Evolutionary conservation across 805 yeast species (phyloP).

Genomic region (Hanseniaspora clermontiae): DNA sequence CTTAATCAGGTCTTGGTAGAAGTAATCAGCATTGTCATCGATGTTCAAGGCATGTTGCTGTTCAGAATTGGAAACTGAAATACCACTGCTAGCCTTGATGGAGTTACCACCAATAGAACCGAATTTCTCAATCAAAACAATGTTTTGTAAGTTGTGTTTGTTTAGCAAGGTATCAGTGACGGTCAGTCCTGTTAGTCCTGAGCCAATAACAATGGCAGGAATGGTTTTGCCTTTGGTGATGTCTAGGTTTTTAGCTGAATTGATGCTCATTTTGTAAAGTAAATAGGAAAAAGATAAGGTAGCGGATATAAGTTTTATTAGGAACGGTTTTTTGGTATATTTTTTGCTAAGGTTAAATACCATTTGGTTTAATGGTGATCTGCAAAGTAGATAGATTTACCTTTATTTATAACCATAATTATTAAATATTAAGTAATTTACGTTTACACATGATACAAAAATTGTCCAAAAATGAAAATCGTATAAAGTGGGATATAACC

Average conservation of each 20-base stretch:
- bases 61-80: slow-evolving; percentile 56
- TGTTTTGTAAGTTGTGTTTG: slow-evolving; percentile 29
- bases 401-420: too few relatives aligned
- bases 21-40: slow-evolving; percentile 43
- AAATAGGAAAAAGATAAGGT: neutral
- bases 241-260: neutral
- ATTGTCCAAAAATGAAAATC: too few relatives aligned
- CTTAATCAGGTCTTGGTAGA: slow-evolving; percentile 51
- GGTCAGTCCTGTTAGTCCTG: slow-evolving; percentile 46
- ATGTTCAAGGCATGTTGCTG: slow-evolving; percentile 35
- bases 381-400: too few relatives aligned
- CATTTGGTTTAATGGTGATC: neutral
- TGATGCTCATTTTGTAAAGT: neutral
- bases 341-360: neutral
- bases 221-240: neutral
- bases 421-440: too few relatives aligned
- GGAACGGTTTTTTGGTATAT: neutral
- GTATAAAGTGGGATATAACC: too few relatives aligned
- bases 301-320: slow-evolving; percentile 2
- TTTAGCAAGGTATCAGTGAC: slow-evolving; percentile 31
- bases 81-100: slow-evolving; percentile 50
- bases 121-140: slow-evolving; percentile 39
- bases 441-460: too few relatives aligned
- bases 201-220: slow-evolving; percentile 39
- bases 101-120: slow-evolving; percentile 46